Evolutionary conservation across 2,329 filamentous ascomycete species (phyloP).

Genomic region (Ceratocystis lukuohia): DNA sequence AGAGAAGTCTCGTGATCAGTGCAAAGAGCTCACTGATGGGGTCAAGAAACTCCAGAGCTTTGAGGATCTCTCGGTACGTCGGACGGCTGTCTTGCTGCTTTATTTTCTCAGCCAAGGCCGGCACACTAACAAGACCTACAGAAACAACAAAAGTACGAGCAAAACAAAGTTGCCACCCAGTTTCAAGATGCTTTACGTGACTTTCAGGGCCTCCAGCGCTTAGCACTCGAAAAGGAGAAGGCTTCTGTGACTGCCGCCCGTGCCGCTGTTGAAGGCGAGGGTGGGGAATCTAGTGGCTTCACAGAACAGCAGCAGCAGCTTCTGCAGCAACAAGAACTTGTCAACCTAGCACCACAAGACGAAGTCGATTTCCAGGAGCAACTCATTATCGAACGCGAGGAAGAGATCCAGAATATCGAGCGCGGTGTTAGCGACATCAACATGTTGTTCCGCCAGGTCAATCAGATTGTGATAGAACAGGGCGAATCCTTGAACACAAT

Average conservation of each 20-base stretch:
- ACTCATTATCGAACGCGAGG: conserved; percentile 88
- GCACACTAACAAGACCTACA: conserved; percentile 27
- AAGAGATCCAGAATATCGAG: conserved; percentile 95
- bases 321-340: conserved; percentile 59
- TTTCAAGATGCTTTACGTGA: conserved; percentile 80
- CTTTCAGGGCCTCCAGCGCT: conserved; percentile 83
- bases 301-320: conserved; percentile 28
- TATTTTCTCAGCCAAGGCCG: background rate
- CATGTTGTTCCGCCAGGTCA: conserved; percentile 94
- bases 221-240: conserved; percentile 83
- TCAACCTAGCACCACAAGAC: conserved; percentile 73
- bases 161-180: conserved; percentile 86
- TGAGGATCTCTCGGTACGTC: conserved; percentile 62
- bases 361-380: conserved; percentile 97
- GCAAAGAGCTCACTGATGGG: conserved; percentile 85
- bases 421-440: conserved; percentile 92
- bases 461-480: conserved; percentile 90
- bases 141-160: conserved; percentile 92
- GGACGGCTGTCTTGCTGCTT: background rate
- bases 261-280: conserved; percentile 56
- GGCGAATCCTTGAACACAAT: conserved; percentile 81
- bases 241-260: conserved; percentile 73
- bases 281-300: conserved; percentile 23
- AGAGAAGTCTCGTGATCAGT: conserved; percentile 72
- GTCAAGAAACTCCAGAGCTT: conserved; percentile 82